phyloP scores from a whole-genome alignment of 495 filamentous ascomycete species.

The Podospora pseudoanserina region DNA sequence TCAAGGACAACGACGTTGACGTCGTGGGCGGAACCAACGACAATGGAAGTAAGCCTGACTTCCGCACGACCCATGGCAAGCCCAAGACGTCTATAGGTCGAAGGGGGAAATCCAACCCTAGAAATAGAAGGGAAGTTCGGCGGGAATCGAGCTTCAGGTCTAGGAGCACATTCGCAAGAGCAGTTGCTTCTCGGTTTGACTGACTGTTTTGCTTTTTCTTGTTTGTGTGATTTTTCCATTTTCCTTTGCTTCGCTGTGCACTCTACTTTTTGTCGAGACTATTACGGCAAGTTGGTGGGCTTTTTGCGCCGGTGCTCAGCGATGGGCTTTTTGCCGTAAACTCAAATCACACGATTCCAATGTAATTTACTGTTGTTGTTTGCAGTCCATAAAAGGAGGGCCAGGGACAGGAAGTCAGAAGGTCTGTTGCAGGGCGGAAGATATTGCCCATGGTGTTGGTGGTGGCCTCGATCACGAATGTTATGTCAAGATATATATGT shows the following conservation, averaged over 20 bases:
- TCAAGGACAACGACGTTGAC: not conserved
- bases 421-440: not conserved
- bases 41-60: not conserved
- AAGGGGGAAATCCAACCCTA: not conserved
- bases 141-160: not conserved
- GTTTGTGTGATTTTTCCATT: not conserved
- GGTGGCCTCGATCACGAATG: not conserved
- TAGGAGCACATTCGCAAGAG: not conserved
- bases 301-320: no score
- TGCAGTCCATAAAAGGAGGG: no score
- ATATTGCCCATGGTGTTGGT: not conserved
- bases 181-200: not conserved
- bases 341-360: no score
- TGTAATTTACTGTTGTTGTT: no score
- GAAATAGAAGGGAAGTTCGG: not conserved
- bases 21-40: not conserved
- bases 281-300: no score
- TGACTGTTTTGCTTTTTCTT: not conserved
- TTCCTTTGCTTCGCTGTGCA: not conserved
- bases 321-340: no score
- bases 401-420: no score
- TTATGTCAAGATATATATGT: not conserved
- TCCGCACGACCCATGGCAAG: not conserved
- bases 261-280: no score
- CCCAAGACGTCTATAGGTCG: not conserved